These are phyloP conservation scores for Guyanaporus albipodus DNA, from an alignment of 768 basidiomycete genomes.

Conservation along the genomic window DNA sequence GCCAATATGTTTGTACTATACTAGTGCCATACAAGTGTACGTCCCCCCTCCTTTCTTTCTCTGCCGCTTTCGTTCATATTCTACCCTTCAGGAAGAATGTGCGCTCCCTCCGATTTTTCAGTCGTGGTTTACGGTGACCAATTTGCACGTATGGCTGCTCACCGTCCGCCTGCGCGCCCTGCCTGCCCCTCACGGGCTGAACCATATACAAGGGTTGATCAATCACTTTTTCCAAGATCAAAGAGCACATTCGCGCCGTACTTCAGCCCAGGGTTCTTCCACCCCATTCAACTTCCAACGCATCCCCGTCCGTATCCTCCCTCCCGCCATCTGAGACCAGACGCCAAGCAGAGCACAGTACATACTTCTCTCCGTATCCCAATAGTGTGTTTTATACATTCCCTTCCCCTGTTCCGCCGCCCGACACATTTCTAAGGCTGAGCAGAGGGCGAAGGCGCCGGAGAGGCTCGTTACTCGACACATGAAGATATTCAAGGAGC, in stretches of 20 bases:
- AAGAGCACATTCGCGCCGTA: constrained; percentile 81
- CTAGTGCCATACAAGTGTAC: too few relatives aligned
- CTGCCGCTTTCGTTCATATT: too few relatives aligned
- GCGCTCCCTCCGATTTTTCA: constrained; percentile 90
- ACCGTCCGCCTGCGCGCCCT: constrained; percentile 85
- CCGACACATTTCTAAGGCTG: constrained; percentile 28
- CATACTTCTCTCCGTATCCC: constrained; percentile 21
- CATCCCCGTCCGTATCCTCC: constrained; percentile 2
- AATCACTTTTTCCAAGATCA: constrained; percentile 97
- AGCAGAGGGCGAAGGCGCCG: constrained; percentile 49
- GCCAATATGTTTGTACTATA: too few relatives aligned
- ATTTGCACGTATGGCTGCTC: constrained; percentile 89
- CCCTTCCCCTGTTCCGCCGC: constrained; percentile 22
- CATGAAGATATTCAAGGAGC: constrained; percentile 90
- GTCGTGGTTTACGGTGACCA: constrained; percentile 93
- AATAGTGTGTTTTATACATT: constrained; percentile 26
- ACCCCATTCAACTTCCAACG: constrained; percentile 18
- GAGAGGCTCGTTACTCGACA: constrained; percentile 79
- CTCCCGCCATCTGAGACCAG: constrained; percentile 1
- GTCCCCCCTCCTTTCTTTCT: too few relatives aligned
- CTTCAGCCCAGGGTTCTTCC: constrained; percentile 52
- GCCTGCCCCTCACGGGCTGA: constrained; percentile 57
- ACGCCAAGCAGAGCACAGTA: constrained; percentile 22
- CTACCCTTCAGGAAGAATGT: too few relatives aligned
- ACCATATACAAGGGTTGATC: constrained; percentile 77